Evolutionary conservation across 2,329 filamentous ascomycete species (phyloP).

Genomic region (Fusarium haematococcum): DNA sequence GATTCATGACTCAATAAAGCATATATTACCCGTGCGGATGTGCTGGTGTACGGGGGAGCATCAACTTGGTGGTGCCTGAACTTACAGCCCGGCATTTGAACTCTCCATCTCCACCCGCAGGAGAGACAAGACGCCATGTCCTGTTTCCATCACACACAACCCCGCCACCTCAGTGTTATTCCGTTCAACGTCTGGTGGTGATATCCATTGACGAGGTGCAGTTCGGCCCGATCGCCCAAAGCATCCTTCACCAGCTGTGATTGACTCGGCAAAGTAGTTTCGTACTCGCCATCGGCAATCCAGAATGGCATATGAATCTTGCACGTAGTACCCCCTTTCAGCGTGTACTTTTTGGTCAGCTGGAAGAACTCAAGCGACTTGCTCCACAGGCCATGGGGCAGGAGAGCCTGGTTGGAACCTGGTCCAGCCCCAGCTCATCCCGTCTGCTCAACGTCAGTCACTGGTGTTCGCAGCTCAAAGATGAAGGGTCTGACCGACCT

Average conservation of each 20-base stretch:
- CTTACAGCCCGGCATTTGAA: background rate
- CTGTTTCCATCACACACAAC: background rate
- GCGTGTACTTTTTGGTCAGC: slow-evolving; percentile 1
- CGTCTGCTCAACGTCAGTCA: background rate
- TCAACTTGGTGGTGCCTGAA: background rate
- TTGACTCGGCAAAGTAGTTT: slow-evolving; percentile 8
- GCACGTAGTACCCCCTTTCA: background rate
- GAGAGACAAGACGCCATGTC: background rate
- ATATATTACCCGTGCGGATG: background rate
- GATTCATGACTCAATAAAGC: background rate
- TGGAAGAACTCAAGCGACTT: slow-evolving; percentile 2
- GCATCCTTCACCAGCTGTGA: slow-evolving; percentile 16
- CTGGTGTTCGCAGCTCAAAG: background rate
- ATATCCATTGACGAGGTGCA: slow-evolving; percentile 10
- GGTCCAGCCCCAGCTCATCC: background rate
- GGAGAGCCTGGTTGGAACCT: background rate
- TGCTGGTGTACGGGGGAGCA: background rate
- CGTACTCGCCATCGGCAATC: slow-evolving; percentile 19
- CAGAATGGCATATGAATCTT: slow-evolving; percentile 19
- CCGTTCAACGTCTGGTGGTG: slow-evolving; percentile 12
- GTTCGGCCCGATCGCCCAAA: slow-evolving; percentile 12
- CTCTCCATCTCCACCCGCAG: slow-evolving; percentile 8
- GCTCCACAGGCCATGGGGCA: slow-evolving; percentile 15
- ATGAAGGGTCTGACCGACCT: background rate
- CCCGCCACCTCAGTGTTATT: too few relatives aligned